Evolutionary conservation across 1,139 yeast genomes (phyloP), one percentile per base, ranked within the genome.

Genomic region (Meyerozyma athensensis): DNA sequence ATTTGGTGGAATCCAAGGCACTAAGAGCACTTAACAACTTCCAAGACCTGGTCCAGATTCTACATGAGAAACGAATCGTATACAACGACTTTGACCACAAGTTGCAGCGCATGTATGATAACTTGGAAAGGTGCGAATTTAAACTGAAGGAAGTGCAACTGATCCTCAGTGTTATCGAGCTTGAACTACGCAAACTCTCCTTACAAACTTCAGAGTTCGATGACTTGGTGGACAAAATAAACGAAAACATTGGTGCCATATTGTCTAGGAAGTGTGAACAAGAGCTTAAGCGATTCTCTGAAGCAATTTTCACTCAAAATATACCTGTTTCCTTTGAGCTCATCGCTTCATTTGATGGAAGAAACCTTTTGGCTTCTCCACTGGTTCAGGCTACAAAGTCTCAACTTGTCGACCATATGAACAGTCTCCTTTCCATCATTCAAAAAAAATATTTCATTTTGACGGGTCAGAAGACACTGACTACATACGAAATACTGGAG

Each of bases 181-280:
- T 48, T 2, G 54, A 67, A 19, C 62, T 79, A 7, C 65, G 68
- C 39, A 58, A 58, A 13, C 49, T 79, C 3, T 53, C 61, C 5
- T 54, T 68, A 20, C 76, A 69, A 17, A 72, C 70, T 4, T 73
- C 63, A 46, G 50, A 60, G 2, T 64, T 72, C 12, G 55, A 55
- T 0, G 38, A 36, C 1, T 67, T 81, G 42, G 71, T 68, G 7
- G 42, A 43, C 1, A 45, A 54, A 2, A 49, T 81, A 14, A 79
- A 80, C 46, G 35, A 31, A 0, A 67, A 68, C 14, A 47, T 80
- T 2, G 45, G 49, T 14, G 45, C 44, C 0, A 52, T 69, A 1
- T 53, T 81, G n/a, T 42, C 55, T 1, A 49, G 43, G 1, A 62
- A 77, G 34, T 68, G 66, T 41, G 37, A 33, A 31, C 6, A 3